Base-by-base conservation (phyloP, 2,329 filamentous ascomycete species). In the Claviceps humidiphila region DNA sequence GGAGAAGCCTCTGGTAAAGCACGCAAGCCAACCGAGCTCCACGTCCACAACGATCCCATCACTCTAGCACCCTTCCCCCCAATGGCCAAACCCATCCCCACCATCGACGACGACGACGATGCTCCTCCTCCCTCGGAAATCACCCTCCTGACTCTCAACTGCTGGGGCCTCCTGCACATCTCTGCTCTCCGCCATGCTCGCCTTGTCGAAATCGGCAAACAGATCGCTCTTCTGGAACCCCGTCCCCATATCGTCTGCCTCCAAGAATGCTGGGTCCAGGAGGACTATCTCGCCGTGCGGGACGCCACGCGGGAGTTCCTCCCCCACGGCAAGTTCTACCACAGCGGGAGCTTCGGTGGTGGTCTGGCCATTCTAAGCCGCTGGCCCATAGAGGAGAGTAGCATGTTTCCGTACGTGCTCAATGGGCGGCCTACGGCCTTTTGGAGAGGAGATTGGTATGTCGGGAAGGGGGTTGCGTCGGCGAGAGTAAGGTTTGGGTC, bases 361-460 rank as follows among this genome's bases (percentile, higher is more conserved):
- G 93, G 93, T 1, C 74, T 98, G 43, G 93, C 82, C 52, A 93
- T 97, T 57, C 74, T 97, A 47, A 94, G 88, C 47, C 80, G 82
- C 74, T 97, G 89, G 89, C 90, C 91, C 22, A 89, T 98, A 58
- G 84, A 88, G 61, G 87, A 95, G 71, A 90, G 84, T 67, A 82
- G 77, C 61, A 95, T 97, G 89, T 77, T 81, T 58, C 76, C 75
- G 3, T 98, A 96, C 65, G 82, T 89, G n/a, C 76, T 98, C 51
- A 96, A 95, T 66, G 93, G 93, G 17, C 80, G 91, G 17, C 93
- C 93, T 5, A 91, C 89, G 9, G 91, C 91, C 4, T 95, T 97
- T 69, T 96, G 85, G 71, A 77, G 91, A 55, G 93, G 93, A 11
- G 91, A 97, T 67, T 97, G 91, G 89, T 97, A 83, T 63, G 90